phyloP scores from a whole-genome alignment of 176 grass and related monocot species.

The Juncus effusus region DNA sequence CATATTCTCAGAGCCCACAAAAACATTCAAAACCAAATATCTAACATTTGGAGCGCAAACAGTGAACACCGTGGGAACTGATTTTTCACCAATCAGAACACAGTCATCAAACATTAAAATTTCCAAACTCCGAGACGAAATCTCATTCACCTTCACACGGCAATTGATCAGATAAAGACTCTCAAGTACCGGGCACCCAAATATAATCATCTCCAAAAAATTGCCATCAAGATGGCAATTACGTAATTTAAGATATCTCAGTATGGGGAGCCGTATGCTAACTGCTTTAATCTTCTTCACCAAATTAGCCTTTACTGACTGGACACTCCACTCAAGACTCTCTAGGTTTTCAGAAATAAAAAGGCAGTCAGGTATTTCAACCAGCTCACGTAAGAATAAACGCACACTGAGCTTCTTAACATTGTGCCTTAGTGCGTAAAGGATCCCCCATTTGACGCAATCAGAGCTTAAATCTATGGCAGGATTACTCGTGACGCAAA shows the following conservation, averaged over 20 bases:
- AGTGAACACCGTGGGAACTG: neutral
- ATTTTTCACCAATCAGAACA: too few relatives aligned
- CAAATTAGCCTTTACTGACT: neutral
- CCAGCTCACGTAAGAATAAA: neutral
- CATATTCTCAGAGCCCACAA: neutral
- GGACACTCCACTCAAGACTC: neutral
- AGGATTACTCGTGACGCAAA: neutral
- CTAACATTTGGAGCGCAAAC: neutral
- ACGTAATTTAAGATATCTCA: neutral
- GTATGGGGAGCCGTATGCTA: neutral
- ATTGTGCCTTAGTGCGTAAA: neutral
- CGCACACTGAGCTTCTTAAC: neutral
- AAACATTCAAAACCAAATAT: neutral
- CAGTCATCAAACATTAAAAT: neutral
- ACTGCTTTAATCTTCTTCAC: neutral
- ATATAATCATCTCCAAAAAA: neutral
- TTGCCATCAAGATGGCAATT: neutral
- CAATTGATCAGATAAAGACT: constrained; percentile 6
- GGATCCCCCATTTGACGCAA: neutral
- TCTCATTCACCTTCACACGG: neutral
- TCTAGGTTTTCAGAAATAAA: neutral
- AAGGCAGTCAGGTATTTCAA: neutral
- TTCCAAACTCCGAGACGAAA: neutral
- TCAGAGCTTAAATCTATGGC: too few relatives aligned
- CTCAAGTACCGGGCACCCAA: neutral